Evolutionary conservation across 192 early-diverging fungal species (phyloP).

Genomic region (Coemansia sp.): DNA sequence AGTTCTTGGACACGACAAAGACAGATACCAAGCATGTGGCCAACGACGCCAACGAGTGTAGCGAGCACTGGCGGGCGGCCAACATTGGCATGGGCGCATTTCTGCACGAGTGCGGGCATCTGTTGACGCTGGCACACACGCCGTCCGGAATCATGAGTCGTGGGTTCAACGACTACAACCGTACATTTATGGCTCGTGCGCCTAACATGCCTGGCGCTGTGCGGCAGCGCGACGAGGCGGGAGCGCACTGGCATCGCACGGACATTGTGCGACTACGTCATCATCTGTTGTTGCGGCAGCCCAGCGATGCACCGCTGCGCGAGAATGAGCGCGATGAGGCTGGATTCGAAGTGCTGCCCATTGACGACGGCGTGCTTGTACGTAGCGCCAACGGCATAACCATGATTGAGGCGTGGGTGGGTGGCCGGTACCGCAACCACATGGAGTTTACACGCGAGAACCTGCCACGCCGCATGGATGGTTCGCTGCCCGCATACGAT

Average conservation of each 20-base stretch:
- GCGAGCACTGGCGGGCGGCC: slow-evolving; percentile 61
- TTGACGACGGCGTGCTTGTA: slow-evolving; percentile 39
- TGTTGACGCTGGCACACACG: slow-evolving; percentile 61
- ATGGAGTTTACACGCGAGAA: slow-evolving; percentile 57
- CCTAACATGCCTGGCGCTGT: slow-evolving; percentile 55
- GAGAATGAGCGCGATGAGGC: slow-evolving; percentile 21
- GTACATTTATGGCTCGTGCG: slow-evolving; percentile 64
- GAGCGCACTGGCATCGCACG: slow-evolving; percentile 66
- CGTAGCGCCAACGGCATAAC: slow-evolving; percentile 56
- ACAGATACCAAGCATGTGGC: slow-evolving; percentile 60
- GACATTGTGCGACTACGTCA: slow-evolving; percentile 62
- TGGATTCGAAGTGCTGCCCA: slow-evolving; percentile 26
- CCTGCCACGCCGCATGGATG: slow-evolving; percentile 23
- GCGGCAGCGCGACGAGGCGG: slow-evolving; percentile 57
- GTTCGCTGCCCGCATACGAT: slow-evolving; percentile 19
- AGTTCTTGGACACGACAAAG: slow-evolving; percentile 59
- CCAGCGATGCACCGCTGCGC: slow-evolving; percentile 43
- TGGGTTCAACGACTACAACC: slow-evolving; percentile 67
- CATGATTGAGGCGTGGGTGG: slow-evolving; percentile 60
- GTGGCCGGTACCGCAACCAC: slow-evolving; percentile 51
- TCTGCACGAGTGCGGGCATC: slow-evolving; percentile 72
- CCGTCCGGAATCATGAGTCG: slow-evolving; percentile 62
- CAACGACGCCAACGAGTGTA: slow-evolving; percentile 63
- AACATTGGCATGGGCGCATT: slow-evolving; percentile 74
- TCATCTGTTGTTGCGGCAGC: slow-evolving; percentile 61